phyloP scores from a whole-genome alignment of 495 filamentous ascomycete species.

The Aspergillus avenaceus region DNA sequence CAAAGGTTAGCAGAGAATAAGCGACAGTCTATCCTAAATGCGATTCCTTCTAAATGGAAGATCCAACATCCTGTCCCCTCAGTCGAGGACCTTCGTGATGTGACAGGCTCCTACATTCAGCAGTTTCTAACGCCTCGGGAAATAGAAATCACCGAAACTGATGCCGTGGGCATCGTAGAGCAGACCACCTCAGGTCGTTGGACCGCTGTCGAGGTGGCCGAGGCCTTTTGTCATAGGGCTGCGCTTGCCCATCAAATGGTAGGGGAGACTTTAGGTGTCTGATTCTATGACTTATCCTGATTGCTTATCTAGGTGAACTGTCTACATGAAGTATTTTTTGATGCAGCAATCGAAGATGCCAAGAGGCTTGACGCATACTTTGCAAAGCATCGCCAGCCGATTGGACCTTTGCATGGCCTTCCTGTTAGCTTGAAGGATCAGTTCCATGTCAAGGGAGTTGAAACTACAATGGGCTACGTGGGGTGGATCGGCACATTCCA shows the following conservation, averaged over 20 bases:
- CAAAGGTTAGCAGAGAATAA: constrained; percentile 44
- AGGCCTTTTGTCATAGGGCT: constrained; percentile 54
- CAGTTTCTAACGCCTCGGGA: constrained; percentile 52
- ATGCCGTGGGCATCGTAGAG: constrained; percentile 45
- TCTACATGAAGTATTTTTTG: constrained; percentile 61
- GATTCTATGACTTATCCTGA: background rate
- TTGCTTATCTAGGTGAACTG: constrained; percentile 51
- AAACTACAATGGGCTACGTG: constrained; percentile 63
- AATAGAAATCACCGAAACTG: constrained; percentile 53
- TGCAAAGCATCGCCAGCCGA: constrained; percentile 38
- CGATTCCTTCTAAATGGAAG: constrained; percentile 57
- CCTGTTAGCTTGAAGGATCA: constrained; percentile 68
- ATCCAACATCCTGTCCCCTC: constrained; percentile 44
- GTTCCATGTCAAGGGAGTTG: constrained; percentile 61
- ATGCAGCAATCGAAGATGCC: constrained; percentile 56
- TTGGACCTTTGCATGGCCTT: constrained; percentile 60
- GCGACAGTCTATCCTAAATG: constrained; percentile 45
- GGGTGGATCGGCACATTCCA: constrained; percentile 50
- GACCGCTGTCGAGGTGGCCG: constrained; percentile 47
- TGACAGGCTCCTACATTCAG: constrained; percentile 58
- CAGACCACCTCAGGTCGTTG: constrained; percentile 43
- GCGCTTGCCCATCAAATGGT: constrained; percentile 55
- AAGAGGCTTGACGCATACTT: constrained; percentile 55
- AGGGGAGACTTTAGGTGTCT: background rate
- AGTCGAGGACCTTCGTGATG: constrained; percentile 50